phyloP scores from a whole-genome alignment of 306 rosid genomes.

The Quercus gilva region DNA sequence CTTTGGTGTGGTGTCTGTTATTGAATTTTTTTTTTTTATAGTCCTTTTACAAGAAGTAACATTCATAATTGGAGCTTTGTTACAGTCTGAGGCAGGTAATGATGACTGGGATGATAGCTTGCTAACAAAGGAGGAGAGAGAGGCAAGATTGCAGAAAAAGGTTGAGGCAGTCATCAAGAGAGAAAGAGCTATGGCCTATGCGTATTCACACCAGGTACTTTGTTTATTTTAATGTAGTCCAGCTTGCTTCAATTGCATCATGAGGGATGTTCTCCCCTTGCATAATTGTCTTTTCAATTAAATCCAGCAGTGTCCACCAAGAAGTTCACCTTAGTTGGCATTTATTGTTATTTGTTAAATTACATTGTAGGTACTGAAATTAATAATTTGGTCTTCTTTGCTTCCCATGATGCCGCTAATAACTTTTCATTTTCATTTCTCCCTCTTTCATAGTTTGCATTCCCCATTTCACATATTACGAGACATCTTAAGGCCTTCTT shows the following conservation, averaged over 20 bases:
- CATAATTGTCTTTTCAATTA: not conserved
- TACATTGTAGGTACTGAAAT: not conserved
- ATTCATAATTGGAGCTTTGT: slow-evolving; percentile 15
- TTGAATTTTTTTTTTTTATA: not conserved
- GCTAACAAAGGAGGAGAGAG: slow-evolving; percentile 87
- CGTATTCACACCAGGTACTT: slow-evolving; percentile 86
- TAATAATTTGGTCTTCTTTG: not conserved
- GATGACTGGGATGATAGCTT: slow-evolving; percentile 95
- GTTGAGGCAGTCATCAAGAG: slow-evolving; percentile 89
- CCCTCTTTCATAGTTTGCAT: not conserved
- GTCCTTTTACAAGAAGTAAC: not conserved
- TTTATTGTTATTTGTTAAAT: not conserved
- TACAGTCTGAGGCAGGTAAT: slow-evolving; percentile 77
- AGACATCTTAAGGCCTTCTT: not conserved
- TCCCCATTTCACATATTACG: not conserved
- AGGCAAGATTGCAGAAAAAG: slow-evolving; percentile 80
- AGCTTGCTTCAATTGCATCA: not conserved
- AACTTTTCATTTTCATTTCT: not conserved
- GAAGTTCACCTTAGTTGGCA: not conserved
- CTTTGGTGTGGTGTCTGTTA: not conserved
- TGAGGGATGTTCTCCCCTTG: not conserved
- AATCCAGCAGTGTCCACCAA: not conserved
- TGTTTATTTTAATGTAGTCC: not conserved
- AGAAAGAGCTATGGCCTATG: slow-evolving; percentile 95
- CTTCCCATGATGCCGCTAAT: not conserved